phyloP scores from a whole-genome alignment of 805 yeast species.

The Saccharomycopsis selenospora region DNA sequence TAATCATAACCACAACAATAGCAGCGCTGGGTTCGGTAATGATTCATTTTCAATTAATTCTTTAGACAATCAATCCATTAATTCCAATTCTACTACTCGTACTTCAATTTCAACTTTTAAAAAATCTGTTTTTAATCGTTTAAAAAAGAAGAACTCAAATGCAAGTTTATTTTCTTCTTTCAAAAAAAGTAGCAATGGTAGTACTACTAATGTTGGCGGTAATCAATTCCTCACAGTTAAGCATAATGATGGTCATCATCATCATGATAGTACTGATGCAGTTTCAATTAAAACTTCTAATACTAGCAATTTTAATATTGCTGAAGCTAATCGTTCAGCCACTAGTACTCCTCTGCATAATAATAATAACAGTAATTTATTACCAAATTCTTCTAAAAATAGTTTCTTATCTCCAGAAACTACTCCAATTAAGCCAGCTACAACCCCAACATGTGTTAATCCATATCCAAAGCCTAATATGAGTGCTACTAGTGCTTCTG shows the following conservation, averaged over 20 bases:
- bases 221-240: neutral
- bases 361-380: neutral
- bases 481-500: neutral
- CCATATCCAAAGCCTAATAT: neutral
- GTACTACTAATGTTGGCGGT: too few relatives aligned
- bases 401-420: neutral
- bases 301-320: slow-evolving; percentile 18
- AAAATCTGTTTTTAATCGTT: slow-evolving; percentile 14
- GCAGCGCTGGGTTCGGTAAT: slow-evolving; percentile 5
- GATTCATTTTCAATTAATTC: slow-evolving; percentile 16
- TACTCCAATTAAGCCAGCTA: neutral
- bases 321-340: neutral
- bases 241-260: neutral
- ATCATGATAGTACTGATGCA: slow-evolving; percentile 11
- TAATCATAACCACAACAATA: neutral
- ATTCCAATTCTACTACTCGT: slow-evolving; percentile 18
- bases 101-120: slow-evolving; percentile 19
- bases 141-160: slow-evolving; percentile 5
- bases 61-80: slow-evolving; percentile 11
- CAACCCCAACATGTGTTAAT: neutral
- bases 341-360: neutral
- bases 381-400: neutral
- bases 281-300: slow-evolving; percentile 16
- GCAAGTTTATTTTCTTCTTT: neutral
- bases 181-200: neutral